Evolutionary conservation across 148 eudicot genomes (phyloP), one percentile per base, ranked within the genome.

Genomic region (Simmondsia chinensis): DNA sequence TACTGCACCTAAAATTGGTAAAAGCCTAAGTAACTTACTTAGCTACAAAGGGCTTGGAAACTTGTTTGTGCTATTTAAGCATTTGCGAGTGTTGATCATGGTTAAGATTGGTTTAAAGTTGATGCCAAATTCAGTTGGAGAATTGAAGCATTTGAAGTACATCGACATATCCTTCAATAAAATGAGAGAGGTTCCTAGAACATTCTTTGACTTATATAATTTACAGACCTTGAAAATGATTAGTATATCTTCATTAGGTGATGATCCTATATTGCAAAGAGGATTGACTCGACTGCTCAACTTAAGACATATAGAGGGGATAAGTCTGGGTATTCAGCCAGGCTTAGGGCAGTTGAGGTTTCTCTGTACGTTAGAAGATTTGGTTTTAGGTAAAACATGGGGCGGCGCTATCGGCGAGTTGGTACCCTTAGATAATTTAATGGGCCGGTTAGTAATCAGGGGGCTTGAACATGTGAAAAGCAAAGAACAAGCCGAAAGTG

Each of bases 191-290:
- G 24, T 39, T 20, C 43, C 43, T 9, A 2, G 21, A 9, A 25
- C 24, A 2, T 9, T 39, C n/a, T 9, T 14, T 15, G 21, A 20
- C 19, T 25, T n/a, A 1, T 39, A 39, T 25, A 7, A 18, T 7
- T 41, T 55, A 20, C 60, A 55, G 20, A 55, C 50, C 4, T 35
- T 55, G 8, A 44, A 2, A 2, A 3, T 25, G n/a, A n/a, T n/a
- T n/a, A 14, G 10, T 0, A 6, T 35, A 19, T 12, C 1, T 8
- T 0, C 1, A 1, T n/a, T n/a, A n/a, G n/a, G n/a, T n/a, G n/a
- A n/a, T n/a, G n/a, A n/a, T n/a, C 10, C 60, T 36, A 1, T n/a
- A 20, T 12, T 44, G 6, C 50, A 43, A 0, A 25, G 7, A 26
- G 27, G 20, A 2, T 5, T 35, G 5, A 9, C 20, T 19, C 25